A percentile compares a stretch with the other conserved stretches of the same genome.
These are phyloP conservation scores for Rubia occidens DNA, from an alignment of 305 asterid species.

Conservation along the genomic window DNA sequence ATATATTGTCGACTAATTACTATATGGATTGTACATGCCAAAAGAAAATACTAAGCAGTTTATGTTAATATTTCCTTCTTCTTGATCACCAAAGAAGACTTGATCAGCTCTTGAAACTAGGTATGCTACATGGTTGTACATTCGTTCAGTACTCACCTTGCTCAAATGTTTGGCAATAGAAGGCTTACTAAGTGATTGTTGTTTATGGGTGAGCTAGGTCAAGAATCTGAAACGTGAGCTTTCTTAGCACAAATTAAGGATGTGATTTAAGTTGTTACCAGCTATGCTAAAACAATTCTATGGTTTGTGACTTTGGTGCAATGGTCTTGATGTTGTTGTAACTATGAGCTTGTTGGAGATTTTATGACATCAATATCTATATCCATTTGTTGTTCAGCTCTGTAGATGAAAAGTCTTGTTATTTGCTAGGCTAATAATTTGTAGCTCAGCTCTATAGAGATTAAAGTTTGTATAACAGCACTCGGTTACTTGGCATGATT, in stretches of 20 bases:
- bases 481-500: not conserved
- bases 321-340: slow-evolving; percentile 10
- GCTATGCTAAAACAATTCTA: slow-evolving; percentile 1
- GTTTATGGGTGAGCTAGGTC: slow-evolving; percentile 3
- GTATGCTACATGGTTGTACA: not conserved
- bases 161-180: slow-evolving; percentile 9
- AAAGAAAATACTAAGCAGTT: too few species aligned
- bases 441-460: not conserved
- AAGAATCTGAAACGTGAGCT: not conserved
- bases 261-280: slow-evolving; percentile 1
- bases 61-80: too few species aligned
- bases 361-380: not conserved
- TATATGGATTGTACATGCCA: too few species aligned
- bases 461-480: not conserved
- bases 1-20: too few species aligned
- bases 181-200: not conserved
- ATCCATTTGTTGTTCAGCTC: not conserved
- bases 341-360: not conserved
- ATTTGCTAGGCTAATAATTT: not conserved
- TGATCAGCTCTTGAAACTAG: not conserved
- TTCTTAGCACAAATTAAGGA: slow-evolving; percentile 5
- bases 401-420: not conserved
- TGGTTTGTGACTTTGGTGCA: slow-evolving; percentile 7
- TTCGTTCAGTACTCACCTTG: not conserved
- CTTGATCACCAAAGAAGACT: not conserved